A percentile compares a stretch with the other conserved stretches of the same genome.
Evolutionary conservation across 2,329 filamentous ascomycete genomes (phyloP).

Genomic region (Helotiales sp.): DNA sequence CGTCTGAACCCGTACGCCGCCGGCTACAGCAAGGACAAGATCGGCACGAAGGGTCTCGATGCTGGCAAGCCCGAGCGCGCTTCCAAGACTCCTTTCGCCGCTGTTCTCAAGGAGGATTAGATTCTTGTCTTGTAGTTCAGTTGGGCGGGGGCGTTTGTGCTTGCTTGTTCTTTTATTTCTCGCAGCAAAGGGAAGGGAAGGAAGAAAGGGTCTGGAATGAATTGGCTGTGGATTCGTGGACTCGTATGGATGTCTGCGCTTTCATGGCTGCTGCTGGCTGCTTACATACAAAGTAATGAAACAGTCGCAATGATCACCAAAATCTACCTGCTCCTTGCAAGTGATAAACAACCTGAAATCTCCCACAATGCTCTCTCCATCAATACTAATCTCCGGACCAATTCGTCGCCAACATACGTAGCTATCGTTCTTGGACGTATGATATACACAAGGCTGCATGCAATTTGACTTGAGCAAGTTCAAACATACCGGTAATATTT

Average conservation of each 20-base stretch:
- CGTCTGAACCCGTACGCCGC: constrained; percentile 98
- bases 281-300: constrained; percentile 15
- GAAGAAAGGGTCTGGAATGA: constrained; percentile 3
- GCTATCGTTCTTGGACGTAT: no score
- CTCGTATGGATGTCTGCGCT: background rate
- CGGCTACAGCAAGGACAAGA: constrained; percentile 84
- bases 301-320: constrained; percentile 19
- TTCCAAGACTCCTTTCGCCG: constrained; percentile 42
- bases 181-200: background rate
- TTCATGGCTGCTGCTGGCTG: constrained; percentile 15
- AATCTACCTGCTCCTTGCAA: background rate
- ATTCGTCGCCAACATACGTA: no score
- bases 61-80: constrained; percentile 60
- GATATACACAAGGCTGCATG: no score
- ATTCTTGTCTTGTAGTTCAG: constrained; percentile 31
- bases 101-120: constrained; percentile 58
- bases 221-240: constrained; percentile 7
- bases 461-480: no score
- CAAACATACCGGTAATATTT: no score
- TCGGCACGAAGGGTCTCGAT: constrained; percentile 72
- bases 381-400: no score
- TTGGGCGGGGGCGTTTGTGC: constrained; percentile 22
- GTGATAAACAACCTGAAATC: no score
- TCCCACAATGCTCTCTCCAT: no score
- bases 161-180: constrained; percentile 21